Base-by-base conservation (phyloP, 163 green algal species). In the Scenedesmus sp. region DNA sequence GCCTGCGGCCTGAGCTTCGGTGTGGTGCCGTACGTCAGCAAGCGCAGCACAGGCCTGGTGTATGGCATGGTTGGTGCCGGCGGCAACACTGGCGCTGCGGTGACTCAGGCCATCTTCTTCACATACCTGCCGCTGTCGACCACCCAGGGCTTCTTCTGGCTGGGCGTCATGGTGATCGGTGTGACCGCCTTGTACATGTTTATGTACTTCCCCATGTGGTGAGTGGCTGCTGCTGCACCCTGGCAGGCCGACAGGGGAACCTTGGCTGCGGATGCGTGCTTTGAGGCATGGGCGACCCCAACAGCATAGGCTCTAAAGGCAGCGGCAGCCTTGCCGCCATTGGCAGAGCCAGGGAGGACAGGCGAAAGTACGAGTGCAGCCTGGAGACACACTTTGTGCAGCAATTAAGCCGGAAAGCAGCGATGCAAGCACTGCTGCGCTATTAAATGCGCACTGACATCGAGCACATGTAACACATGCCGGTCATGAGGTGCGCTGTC, bases 61-160 rank as follows among this genome's bases (percentile, higher is more conserved):
- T 98, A 97, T 44, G 98, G 98, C 26, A 90, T 99, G 4, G 95
- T 99, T 30, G 97, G 98, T 53, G 97, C 98, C 20, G 97, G 97
- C 51, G 97, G 96, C 86, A 99, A 99, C 94, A 86, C 94, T 7
- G 97, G 97, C 81, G 93, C 94, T 46, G 94, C 95, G 30, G 94
- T 98, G 46, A 98, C 94, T 10, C 95, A 91, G 91, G 93, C 95
- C 33, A 92, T 98, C n/a, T 98, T 98, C 93, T 98, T 98, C 92
- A 95, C 93, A 0, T 90, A 86, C 53, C 2, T 85, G 1, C 61
- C 70, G 95, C 81, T 97, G 88, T 40, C 93, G 93, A 42, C 33
- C 24, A 90, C 85, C 16, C 53, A 76, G 87, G 92, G 56, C 49
- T 94, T 97, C 85, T 93, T 95, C 68, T 98, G 94, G 94, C 96